These are phyloP conservation scores for Diaporthe caulivora DNA, from an alignment of 2,329 filamentous ascomycete genomes.

Conservation along the genomic window DNA sequence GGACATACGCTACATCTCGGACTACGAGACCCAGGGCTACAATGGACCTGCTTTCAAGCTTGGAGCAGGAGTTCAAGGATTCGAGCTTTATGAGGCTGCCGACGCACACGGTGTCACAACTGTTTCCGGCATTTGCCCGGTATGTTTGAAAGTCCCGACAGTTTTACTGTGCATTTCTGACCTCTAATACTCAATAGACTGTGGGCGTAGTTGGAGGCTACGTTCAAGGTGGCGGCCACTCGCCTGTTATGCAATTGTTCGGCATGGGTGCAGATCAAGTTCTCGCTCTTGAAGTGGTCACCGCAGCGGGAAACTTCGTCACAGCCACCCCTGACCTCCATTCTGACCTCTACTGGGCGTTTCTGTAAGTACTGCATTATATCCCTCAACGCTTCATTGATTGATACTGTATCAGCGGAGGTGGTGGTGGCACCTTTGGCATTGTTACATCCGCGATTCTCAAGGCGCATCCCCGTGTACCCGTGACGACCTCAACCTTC, in stretches of 20 bases:
- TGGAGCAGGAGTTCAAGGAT: constrained; percentile 31
- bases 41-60: constrained; percentile 60
- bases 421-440: constrained; percentile 52
- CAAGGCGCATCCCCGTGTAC: constrained; percentile 43
- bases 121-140: constrained; percentile 33
- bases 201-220: constrained; percentile 25
- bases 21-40: constrained; percentile 47
- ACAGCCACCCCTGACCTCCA: constrained; percentile 55
- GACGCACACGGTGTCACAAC: constrained; percentile 21
- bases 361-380: constrained; percentile 44
- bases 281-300: constrained; percentile 57
- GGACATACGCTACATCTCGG: constrained; percentile 46
- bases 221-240: constrained; percentile 28
- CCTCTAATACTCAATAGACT: constrained; percentile 21
- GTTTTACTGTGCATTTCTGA: not conserved
- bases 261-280: constrained; percentile 30
- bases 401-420: constrained; percentile 55
- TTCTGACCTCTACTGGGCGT: constrained; percentile 62
- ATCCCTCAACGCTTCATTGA: not conserved
- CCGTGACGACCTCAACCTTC: constrained; percentile 42
- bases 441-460: constrained; percentile 48
- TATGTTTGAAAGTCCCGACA: not conserved
- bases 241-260: constrained; percentile 5
- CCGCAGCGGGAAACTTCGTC: constrained; percentile 55
- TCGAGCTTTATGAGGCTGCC: constrained; percentile 22